Percentiles rank a stretch among this genome's conserved stretches.
phyloP scores from a whole-genome alignment of 352 stramenopile species.

The Globisporangium takayamanum region DNA sequence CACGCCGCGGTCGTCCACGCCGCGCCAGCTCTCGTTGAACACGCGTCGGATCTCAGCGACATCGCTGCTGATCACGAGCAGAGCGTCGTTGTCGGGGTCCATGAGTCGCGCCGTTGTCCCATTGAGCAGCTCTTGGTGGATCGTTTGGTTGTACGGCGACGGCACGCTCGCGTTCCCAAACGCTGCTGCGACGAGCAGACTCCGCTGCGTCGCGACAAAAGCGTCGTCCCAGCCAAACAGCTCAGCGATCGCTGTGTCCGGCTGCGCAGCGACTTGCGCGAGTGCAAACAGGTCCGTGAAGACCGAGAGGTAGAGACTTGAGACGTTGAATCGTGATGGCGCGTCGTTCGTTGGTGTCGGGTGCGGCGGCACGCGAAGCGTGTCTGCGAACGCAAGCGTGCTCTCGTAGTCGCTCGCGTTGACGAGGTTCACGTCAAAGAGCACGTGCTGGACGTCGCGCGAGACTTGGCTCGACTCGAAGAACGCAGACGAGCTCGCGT shows the following conservation, averaged over 20 bases:
- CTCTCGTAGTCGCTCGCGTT: constrained; percentile 19
- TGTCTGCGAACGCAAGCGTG: constrained; percentile 53
- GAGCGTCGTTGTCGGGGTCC: constrained; percentile 37
- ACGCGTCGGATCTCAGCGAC: constrained; percentile 28
- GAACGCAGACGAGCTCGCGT: constrained; percentile 27
- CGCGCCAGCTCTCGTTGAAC: constrained; percentile 53
- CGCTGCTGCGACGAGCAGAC: constrained; percentile 20
- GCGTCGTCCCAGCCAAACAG: constrained; percentile 53
- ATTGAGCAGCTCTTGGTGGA: constrained; percentile 43
- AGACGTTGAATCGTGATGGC: constrained; percentile 34
- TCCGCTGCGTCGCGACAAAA: constrained; percentile 26
- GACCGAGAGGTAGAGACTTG: constrained; percentile 29
- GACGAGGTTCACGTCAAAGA: constrained; percentile 49
- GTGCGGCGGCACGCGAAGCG: constrained; percentile 51
- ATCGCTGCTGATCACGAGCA: constrained; percentile 28
- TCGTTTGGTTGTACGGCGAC: constrained; percentile 45
- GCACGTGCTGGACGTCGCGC: constrained; percentile 21
- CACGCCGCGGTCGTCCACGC: constrained; percentile 28
- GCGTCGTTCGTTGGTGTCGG: constrained; percentile 36
- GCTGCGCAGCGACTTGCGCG: constrained; percentile 14
- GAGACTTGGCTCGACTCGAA: constrained; percentile 13
- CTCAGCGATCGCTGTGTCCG: constrained; percentile 18
- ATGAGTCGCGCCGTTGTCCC: constrained; percentile 30
- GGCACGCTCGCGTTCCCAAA: constrained; percentile 33
- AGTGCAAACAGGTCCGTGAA: constrained; percentile 41